A percentile compares a stretch with the other conserved stretches of the same genome.
phyloP scores from a whole-genome alignment of 176 grass and related monocot genomes.

The Puccinellia tenuiflora region DNA sequence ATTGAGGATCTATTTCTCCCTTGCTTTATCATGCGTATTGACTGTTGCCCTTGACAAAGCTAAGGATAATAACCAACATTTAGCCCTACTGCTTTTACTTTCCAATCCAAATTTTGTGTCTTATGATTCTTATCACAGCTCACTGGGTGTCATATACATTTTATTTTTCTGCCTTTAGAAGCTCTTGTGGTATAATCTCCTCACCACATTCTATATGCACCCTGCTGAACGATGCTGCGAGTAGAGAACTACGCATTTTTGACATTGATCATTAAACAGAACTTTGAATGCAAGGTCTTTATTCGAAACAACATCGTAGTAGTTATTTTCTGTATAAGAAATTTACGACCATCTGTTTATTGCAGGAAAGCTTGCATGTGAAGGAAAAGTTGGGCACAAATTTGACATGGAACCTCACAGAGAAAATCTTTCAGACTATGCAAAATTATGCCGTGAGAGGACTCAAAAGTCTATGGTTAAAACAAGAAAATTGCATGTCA shows the following conservation, averaged over 20 bases:
- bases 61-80: neutral
- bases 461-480: constrained; percentile 63
- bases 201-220: too few relatives aligned
- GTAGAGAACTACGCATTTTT: neutral
- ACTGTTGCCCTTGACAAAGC: neutral
- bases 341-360: neutral
- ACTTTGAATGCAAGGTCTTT: neutral
- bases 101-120: neutral
- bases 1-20: neutral
- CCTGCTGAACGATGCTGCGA: too few relatives aligned
- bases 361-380: constrained; percentile 59
- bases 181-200: too few relatives aligned
- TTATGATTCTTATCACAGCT: neutral
- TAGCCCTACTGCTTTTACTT: neutral
- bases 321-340: neutral
- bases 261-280: neutral
- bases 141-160: neutral
- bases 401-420: constrained; percentile 92
- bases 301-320: neutral
- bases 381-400: constrained; percentile 83
- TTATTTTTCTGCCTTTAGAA: constrained; percentile 2
- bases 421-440: constrained; percentile 81
- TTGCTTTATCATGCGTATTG: neutral
- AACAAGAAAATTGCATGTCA: constrained; percentile 73
- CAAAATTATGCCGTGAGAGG: constrained; percentile 81